Conservation (phyloP, 805 yeast genomes). For the Candida insectalens region DNA sequence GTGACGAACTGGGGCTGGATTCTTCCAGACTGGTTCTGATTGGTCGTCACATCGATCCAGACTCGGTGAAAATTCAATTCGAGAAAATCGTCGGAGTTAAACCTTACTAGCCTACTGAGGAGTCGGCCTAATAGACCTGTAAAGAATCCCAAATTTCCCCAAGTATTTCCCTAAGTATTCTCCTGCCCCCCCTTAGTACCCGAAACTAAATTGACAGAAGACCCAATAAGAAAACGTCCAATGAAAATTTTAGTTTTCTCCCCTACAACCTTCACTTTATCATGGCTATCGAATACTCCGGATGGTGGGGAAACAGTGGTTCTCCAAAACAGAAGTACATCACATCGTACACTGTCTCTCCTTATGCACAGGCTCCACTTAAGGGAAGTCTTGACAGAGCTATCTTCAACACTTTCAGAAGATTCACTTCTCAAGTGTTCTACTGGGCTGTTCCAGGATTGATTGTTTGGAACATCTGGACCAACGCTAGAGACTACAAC, state of each 20-base stretch:
- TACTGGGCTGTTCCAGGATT: constrained; percentile 71
- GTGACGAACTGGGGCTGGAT: constrained; percentile 8
- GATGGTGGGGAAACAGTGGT: constrained; percentile 94
- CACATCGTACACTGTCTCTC: constrained; percentile 84
- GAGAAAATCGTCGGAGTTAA: constrained; percentile 5
- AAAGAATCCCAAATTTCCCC: no score
- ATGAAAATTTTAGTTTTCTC: no score
- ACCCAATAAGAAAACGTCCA: no score
- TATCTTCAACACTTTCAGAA: constrained; percentile 87
- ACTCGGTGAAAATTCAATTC: constrained; percentile 6
- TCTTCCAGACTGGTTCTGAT: constrained; percentile 21
- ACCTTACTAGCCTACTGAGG: no score
- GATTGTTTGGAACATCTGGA: constrained; percentile 82
- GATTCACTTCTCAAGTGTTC: constrained; percentile 78
- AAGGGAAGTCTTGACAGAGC: constrained; percentile 80
- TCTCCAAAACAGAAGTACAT: constrained; percentile 81
- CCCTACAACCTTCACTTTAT: no score
- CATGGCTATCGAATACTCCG: constrained; percentile 55
- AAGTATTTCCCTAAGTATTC: no score
- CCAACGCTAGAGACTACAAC: constrained; percentile 79
- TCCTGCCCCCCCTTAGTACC: no score
- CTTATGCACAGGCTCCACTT: constrained; percentile 88
- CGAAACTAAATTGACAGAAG: no score
- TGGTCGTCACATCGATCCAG: constrained; percentile 17
- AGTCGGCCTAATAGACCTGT: no score